Conservation (phyloP, 106 monocot genomes). For the Narthecium ossifragum region DNA sequence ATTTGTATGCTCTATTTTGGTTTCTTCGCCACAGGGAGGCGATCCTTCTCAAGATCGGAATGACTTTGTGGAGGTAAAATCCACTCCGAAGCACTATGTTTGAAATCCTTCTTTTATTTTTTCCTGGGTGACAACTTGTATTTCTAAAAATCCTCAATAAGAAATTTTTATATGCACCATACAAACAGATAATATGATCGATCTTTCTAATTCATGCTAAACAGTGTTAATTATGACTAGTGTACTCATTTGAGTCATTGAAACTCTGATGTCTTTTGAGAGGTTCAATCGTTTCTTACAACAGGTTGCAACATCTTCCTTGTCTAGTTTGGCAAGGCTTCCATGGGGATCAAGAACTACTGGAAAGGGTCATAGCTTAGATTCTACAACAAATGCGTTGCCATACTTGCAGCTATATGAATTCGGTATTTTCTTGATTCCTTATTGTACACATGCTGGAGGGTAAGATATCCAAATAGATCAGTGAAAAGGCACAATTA, state of each 20-base stretch:
- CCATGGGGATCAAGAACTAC: slow-evolving; percentile 67
- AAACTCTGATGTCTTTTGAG: too few relatives aligned
- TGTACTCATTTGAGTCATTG: too few relatives aligned
- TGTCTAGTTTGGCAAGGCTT: slow-evolving; percentile 79
- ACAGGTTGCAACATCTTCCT: slow-evolving; percentile 66
- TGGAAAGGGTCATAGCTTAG: slow-evolving; percentile 1
- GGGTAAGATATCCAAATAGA: too few relatives aligned
- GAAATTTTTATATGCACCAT: too few relatives aligned
- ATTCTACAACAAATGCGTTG: slow-evolving; percentile 10
- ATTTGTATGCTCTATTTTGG: background rate
- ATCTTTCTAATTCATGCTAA: too few relatives aligned
- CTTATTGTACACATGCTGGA: background rate
- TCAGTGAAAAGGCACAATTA: too few relatives aligned
- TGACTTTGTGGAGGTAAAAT: slow-evolving; percentile 48
- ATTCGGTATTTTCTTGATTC: slow-evolving; percentile 47
- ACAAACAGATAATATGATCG: too few relatives aligned
- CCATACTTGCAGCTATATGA: slow-evolving; percentile 64
- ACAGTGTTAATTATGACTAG: too few relatives aligned
- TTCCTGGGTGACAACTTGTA: too few relatives aligned
- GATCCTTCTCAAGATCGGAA: slow-evolving; percentile 67
- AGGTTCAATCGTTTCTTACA: background rate
- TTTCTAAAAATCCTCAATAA: too few relatives aligned
- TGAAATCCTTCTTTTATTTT: too few relatives aligned
- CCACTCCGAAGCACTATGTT: too few relatives aligned
- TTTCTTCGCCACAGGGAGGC: slow-evolving; percentile 34